Evolutionary conservation across 2,329 filamentous ascomycete species (phyloP).

Genomic region (Lasiodiplodia sp.): DNA sequence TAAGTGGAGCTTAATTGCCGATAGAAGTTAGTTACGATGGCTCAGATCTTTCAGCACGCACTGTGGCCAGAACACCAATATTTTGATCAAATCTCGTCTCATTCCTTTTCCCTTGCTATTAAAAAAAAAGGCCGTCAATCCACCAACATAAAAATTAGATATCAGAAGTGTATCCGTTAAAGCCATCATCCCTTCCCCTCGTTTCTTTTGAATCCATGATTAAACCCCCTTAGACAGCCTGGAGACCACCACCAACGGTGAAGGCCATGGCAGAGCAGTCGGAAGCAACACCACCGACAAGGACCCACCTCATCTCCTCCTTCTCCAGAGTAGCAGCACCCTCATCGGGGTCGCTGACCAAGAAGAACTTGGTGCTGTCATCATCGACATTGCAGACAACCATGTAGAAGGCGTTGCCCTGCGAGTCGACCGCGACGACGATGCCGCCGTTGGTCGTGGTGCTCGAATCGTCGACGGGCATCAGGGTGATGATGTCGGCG

Average conservation of each 20-base stretch:
- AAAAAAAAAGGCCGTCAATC: background rate
- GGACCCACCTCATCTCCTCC: constrained; percentile 1
- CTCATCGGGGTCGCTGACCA: background rate
- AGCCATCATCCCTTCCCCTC: background rate
- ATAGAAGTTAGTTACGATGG: no score
- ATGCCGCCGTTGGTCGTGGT: constrained; percentile 4
- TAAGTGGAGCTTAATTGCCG: no score
- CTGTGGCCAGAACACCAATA: no score
- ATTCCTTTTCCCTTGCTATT: background rate
- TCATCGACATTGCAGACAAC: constrained; percentile 9
- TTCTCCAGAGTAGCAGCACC: background rate
- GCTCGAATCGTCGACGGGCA: background rate
- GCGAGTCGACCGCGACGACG: constrained; percentile 4
- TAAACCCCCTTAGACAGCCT: background rate
- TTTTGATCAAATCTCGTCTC: background rate
- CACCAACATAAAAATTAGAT: background rate
- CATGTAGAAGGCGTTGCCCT: constrained; percentile 16
- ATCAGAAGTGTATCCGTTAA: background rate
- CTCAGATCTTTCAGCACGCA: no score
- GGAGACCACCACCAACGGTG: background rate
- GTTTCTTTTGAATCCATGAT: background rate
- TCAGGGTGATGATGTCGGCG: constrained; percentile 6
- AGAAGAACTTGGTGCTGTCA: constrained; percentile 8
- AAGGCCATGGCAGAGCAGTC: constrained; percentile 6
- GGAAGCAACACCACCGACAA: background rate